Evolutionary conservation across 371 early-diverging fungal species (phyloP).

Genomic region (Syncephalastrum contaminatum): DNA sequence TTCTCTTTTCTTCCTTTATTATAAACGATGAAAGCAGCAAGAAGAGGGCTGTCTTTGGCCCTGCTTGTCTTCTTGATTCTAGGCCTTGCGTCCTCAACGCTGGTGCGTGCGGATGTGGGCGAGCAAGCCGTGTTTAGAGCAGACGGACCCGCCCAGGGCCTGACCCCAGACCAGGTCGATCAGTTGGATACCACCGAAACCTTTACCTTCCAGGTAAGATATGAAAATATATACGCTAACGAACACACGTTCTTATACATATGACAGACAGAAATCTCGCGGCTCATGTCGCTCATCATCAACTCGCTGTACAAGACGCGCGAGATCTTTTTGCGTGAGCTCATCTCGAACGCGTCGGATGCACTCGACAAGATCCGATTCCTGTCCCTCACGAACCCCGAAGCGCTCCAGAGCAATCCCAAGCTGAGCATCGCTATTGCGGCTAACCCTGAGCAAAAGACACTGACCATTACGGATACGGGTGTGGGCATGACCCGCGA

Average conservation of each 20-base stretch:
- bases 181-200: conserved; percentile 33
- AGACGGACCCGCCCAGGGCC: conserved; percentile 19
- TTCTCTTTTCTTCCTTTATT: background rate
- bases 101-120: conserved; percentile 7
- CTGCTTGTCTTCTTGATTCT: conserved; percentile 14
- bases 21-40: conserved; percentile 12
- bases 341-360: conserved; percentile 97
- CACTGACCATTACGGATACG: conserved; percentile 85
- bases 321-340: conserved; percentile 94
- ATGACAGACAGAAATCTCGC: conserved; percentile 71
- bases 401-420: conserved; percentile 51
- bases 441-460: conserved; percentile 64
- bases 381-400: conserved; percentile 68
- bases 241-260: background rate
- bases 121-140: conserved; percentile 14
- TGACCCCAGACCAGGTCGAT: conserved; percentile 32
- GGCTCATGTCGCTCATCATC: conserved; percentile 91
- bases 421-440: conserved; percentile 75
- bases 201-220: conserved; percentile 37
- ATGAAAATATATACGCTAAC: background rate
- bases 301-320: conserved; percentile 82
- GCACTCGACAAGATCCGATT: conserved; percentile 95
- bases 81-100: conserved; percentile 6
- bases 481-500: conserved; percentile 97
- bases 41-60: conserved; percentile 10